Evolutionary conservation across 441 rosid genomes (phyloP), one percentile per base, ranked within the genome.

Genomic region (Euphorbia celastroides): DNA sequence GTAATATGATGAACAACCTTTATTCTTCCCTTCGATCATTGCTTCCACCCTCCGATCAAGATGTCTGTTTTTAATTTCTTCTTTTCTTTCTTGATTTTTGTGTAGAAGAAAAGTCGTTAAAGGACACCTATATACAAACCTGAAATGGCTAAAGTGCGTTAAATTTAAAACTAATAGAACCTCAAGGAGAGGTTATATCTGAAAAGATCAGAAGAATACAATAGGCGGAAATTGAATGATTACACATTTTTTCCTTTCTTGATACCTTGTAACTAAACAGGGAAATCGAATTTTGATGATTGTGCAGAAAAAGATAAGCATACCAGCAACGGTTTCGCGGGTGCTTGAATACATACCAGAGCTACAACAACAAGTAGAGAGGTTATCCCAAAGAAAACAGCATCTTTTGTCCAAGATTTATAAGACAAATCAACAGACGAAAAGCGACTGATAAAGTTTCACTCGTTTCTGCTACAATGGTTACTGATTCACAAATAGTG

Each of bases 1-100:
- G 96, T 9, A 85, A 74, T 78, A 86, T 80, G 75, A 76, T 90
- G 38, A 90, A 86, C 63, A 14, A 19, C 28, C 73, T 88, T 66
- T 90, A 76, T 63, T 81, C 84, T 5, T 74, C 84, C 10, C 90
- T 90, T 44, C 90, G 90, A 32, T 79, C 81, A 13, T 67, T 86
- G 50, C 88, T 90, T 67, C 94, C 94, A 2, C 57, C 72, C 0
- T 10, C 81, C 2, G 80, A 82, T 46, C 89, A 84, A 67, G 68
- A 54, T 80, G 91, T 87, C 73, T 19, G 14, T 52, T 2, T 34
- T 25, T 7, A n/a, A n/a, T n/a, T n/a, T n/a, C n/a, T n/a, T n/a
- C n/a, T n/a, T n/a, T n/a, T n/a, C n/a, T n/a, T n/a, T n/a, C n/a
- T n/a, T n/a, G n/a, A n/a, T n/a, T n/a, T n/a, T n/a, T n/a, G n/a